These are phyloP conservation scores for Scolecobasidium constrictum DNA, from an alignment of 2,329 filamentous ascomycete genomes.

Conservation along the genomic window DNA sequence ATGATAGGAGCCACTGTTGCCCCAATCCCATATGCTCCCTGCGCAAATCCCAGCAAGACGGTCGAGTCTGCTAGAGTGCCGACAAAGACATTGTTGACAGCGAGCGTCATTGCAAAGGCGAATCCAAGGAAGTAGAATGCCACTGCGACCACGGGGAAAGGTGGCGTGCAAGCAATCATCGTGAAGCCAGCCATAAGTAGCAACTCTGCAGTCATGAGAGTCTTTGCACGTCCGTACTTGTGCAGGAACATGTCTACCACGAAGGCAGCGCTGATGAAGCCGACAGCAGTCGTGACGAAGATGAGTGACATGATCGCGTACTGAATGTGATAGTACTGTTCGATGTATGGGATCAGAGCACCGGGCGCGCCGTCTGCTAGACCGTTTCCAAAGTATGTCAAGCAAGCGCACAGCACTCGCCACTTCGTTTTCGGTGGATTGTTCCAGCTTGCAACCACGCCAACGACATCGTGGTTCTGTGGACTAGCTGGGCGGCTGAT, in stretches of 20 bases:
- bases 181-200: slow-evolving; percentile 52
- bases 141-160: slow-evolving; percentile 56
- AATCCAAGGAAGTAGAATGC: slow-evolving; percentile 55
- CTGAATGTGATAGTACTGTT: slow-evolving; percentile 62
- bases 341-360: slow-evolving; percentile 72
- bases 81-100: slow-evolving; percentile 46
- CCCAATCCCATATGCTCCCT: slow-evolving; percentile 49
- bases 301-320: slow-evolving; percentile 73
- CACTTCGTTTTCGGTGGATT: slow-evolving; percentile 56
- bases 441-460: slow-evolving; percentile 46
- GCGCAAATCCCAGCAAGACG: slow-evolving; percentile 47
- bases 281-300: slow-evolving; percentile 66
- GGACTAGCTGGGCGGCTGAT: slow-evolving; percentile 44
- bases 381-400: slow-evolving; percentile 58
- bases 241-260: slow-evolving; percentile 53
- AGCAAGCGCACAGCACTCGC: slow-evolving; percentile 52
- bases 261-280: slow-evolving; percentile 64
- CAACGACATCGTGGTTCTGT: slow-evolving; percentile 27
- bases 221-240: slow-evolving; percentile 53
- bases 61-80: slow-evolving; percentile 42
- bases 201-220: slow-evolving; percentile 47
- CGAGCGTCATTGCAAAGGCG: slow-evolving; percentile 39
- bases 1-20: slow-evolving; percentile 56
- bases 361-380: slow-evolving; percentile 67
- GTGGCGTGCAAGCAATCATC: slow-evolving; percentile 55